Evolutionary conservation across 352 stramenopile genomes (phyloP), one percentile per base, ranked within the genome.

Genomic region (Bremia lactucae): DNA sequence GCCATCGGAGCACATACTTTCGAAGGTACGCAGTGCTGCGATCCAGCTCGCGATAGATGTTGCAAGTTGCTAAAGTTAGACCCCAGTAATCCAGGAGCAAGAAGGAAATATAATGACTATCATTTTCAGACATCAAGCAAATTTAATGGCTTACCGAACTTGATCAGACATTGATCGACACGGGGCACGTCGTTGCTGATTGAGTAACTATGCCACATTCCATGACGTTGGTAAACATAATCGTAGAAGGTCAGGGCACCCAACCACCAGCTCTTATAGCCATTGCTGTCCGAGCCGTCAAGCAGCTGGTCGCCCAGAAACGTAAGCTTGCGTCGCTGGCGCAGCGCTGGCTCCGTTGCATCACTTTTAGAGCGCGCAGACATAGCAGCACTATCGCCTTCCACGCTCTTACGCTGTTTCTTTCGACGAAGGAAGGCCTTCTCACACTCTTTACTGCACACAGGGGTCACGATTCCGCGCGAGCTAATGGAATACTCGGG

Each of bases 181-280:
- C 74, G 73, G 21, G 77, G 77, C 34, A 63, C 47, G 40, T 74
- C 73, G 36, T 80, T 78, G 37, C 65, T 72, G 51, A 85, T 87
- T 4, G 74, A 71, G 46, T 90, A 90, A 51, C 74, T 83, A 49
- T 90, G 74, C 74, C 77, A 87, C 77, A 90, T 90, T 36, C 74
- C 74, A 33, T 90, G 77, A 16, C 77, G 77, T 43, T 90, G 77
- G 49, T 87, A 90, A 29, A 87, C 72, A 49, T 85, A 90, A 49
- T 90, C 75, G 54, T 87, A 90, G 46, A 85, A 87, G 23, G 77
- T 77, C 13, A 90, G 52, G 9, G 77, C 77, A 19, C 77, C 74
- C 23, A 86, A 70, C 77, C 77, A 90, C 77, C 77, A 90, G 47
- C 77, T 90, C 49, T 85, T 88, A 54, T 88, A 86, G n/a, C 71